Evolutionary conservation across 495 filamentous ascomycete species (phyloP), one percentile per base, ranked within the genome.

Genomic region (Ramalina intermedia): DNA sequence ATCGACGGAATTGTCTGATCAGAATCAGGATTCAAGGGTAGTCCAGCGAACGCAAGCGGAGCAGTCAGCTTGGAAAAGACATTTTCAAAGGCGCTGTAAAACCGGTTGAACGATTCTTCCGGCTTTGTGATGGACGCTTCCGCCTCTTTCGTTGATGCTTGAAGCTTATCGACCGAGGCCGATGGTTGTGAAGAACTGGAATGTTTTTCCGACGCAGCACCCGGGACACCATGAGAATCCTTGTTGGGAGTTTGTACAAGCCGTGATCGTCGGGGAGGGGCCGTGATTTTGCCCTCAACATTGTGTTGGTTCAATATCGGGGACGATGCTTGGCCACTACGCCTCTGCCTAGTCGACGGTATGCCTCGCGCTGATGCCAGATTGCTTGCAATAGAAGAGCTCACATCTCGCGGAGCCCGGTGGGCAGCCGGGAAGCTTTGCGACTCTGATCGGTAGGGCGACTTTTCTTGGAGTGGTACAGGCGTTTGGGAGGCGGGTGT

Each of bases 341-440:
- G 68, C 13, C 81, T 77, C 21, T 75, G 70, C 43, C 75, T 75
- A 43, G 79, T 78, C 16, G 81, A 70, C 2, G 84, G 84, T 52
- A 94, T 95, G 17, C 89, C 89, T 51, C 89, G 72, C 6, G 87
- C 89, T 2, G 85, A 87, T 0, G 89, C 89, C 7, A 96, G 68
- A 55, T 95, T 93, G 59, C 80, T 95, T 35, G 87, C 90, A 48
- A 95, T 93, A 3, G 88, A 93, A 0, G 89, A 89, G 5, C 79
- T 75, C 29, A 81, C 64, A 46, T 87, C 86, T 40, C 81, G 78
- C 55, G 57, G 72, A 46, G 60, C 75, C 55, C 70, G 67, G 55
- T 65, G 81, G 59, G 61, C 68, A 60, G 61, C 69, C 26, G 59
- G 56, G 7, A 70, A 59, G 26, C 60, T 69, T 49, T 71, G 72